Evolutionary conservation across 2,329 filamentous ascomycete genomes (phyloP).

Genomic region (Cryphonectria nitschkei): DNA sequence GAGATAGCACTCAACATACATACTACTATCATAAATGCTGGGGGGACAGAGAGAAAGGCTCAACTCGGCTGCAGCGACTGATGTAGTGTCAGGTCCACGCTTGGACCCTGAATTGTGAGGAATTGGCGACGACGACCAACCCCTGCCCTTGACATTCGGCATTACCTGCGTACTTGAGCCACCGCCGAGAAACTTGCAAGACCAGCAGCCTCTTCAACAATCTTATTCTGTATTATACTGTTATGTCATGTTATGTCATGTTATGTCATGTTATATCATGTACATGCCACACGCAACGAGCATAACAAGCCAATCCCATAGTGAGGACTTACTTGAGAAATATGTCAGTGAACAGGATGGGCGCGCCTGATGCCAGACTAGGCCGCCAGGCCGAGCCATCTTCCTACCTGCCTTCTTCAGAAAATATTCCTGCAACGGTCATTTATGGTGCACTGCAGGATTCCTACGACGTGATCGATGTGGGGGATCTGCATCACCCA

Average conservation of each 20-base stretch:
- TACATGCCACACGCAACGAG: neutral
- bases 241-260: too few species aligned
- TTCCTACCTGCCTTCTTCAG: neutral
- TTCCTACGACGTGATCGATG: neutral
- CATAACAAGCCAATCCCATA: neutral
- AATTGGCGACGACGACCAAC: neutral
- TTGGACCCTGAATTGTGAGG: neutral
- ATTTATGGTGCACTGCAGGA: neutral
- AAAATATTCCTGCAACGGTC: neutral
- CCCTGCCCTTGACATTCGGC: neutral
- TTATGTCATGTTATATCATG: neutral
- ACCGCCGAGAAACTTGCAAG: neutral
- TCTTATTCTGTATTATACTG: neutral
- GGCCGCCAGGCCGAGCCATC: neutral
- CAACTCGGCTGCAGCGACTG: neutral
- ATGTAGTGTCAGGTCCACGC: neutral
- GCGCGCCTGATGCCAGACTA: neutral
- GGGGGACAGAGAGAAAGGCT: neutral
- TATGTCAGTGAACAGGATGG: neutral
- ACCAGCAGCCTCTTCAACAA: neutral
- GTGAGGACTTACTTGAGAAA: neutral
- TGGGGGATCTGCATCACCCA: neutral
- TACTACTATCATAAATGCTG: neutral
- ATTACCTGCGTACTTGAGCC: neutral
- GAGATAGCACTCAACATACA: too few species aligned